Percentiles rank a stretch among this genome's conserved stretches.
phyloP scores from a whole-genome alignment of 345 rosid genomes.

The Luvunga scandens region DNA sequence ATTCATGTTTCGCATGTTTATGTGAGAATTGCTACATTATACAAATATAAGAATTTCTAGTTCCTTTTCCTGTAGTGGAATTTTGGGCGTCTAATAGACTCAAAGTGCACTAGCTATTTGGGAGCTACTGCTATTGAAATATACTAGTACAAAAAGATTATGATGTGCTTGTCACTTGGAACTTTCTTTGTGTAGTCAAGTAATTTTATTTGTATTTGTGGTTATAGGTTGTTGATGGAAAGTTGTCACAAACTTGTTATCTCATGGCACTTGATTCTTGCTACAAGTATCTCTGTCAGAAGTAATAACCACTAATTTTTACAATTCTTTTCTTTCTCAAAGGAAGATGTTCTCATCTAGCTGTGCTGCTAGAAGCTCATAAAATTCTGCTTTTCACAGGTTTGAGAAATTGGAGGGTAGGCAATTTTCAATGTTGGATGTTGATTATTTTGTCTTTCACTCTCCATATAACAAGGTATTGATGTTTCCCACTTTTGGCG shows the following conservation, averaged over 20 bases:
- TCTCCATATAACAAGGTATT: conserved; percentile 60
- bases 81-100: not conserved
- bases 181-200: not conserved
- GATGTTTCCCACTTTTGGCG: not conserved
- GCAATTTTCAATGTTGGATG: conserved; percentile 46
- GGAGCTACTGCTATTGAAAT: not conserved
- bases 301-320: conserved; percentile 25
- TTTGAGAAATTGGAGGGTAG: conserved; percentile 48
- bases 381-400: conserved; percentile 20
- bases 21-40: not conserved
- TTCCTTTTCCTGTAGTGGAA: not conserved
- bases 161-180: not conserved
- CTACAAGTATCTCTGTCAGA: conserved; percentile 48
- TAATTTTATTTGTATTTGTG: not conserved
- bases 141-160: not conserved
- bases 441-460: conserved; percentile 52
- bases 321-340: not conserved
- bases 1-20: not conserved
- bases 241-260: conserved; percentile 65
- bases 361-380: not conserved
- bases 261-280: conserved; percentile 60
- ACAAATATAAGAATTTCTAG: not conserved
- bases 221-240: conserved; percentile 53
- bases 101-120: not conserved
- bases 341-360: not conserved